Evolutionary conservation across 2,329 filamentous ascomycete genomes (phyloP).

Genomic region (Knoxdaviesia capensis): DNA sequence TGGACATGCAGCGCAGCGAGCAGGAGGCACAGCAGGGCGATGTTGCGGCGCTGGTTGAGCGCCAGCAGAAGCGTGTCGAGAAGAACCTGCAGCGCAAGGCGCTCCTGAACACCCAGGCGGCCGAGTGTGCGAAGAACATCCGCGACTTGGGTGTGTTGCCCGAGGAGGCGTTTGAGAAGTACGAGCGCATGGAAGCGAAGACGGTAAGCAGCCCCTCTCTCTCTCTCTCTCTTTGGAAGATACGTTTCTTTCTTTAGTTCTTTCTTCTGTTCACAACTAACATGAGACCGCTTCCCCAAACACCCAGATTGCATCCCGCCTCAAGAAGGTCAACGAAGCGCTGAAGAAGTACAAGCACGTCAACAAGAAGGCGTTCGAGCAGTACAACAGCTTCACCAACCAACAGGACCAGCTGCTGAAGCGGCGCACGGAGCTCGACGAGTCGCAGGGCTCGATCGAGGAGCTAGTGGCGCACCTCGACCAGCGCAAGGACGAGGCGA

Average conservation of each 20-base stretch:
- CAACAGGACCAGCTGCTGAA: constrained; percentile 75
- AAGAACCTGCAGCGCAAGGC: constrained; percentile 82
- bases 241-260: neutral
- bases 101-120: constrained; percentile 52
- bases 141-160: constrained; percentile 82
- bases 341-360: constrained; percentile 95
- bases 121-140: constrained; percentile 73
- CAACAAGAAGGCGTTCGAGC: constrained; percentile 98
- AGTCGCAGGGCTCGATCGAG: constrained; percentile 70
- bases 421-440: constrained; percentile 71
- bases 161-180: constrained; percentile 84
- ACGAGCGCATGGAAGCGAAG: constrained; percentile 63
- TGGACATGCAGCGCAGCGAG: constrained; percentile 35
- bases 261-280: neutral
- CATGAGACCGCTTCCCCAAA: neutral
- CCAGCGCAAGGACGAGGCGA: constrained; percentile 90
- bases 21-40: constrained; percentile 57
- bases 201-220: constrained; percentile 29
- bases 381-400: constrained; percentile 92
- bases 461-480: constrained; percentile 85
- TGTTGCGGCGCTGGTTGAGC: constrained; percentile 58
- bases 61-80: constrained; percentile 75
- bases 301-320: constrained; percentile 37
- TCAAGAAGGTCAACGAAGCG: constrained; percentile 81
- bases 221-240: neutral